Conservation (phyloP, 768 basidiomycete species). For the Phlebiopsis gigantea region DNA sequence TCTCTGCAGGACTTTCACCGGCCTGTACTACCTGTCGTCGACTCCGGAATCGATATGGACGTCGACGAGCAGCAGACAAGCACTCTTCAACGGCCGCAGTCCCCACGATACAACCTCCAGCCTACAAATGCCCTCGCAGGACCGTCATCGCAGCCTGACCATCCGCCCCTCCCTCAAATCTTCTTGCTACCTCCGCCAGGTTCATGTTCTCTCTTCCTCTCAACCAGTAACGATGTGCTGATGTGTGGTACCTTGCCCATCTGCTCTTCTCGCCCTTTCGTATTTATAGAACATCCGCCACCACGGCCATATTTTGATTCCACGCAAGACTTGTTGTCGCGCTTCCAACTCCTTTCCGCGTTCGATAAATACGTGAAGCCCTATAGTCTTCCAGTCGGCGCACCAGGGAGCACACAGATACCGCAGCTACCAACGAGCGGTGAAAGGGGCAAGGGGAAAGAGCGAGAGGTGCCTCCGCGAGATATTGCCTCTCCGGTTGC, state of each 20-base stretch:
- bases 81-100: slow-evolving; percentile 2
- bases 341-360: slow-evolving; percentile 65
- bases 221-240: neutral
- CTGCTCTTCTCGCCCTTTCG: slow-evolving; percentile 24
- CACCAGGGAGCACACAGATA: slow-evolving; percentile 20
- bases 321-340: slow-evolving; percentile 74
- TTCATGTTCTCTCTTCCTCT: slow-evolving; percentile 11
- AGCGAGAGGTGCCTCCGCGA: slow-evolving; percentile 19
- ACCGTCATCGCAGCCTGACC: slow-evolving; percentile 42
- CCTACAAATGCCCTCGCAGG: slow-evolving; percentile 54
- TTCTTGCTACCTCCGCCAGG: slow-evolving; percentile 28
- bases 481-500: slow-evolving; percentile 15
- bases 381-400: slow-evolving; percentile 31
- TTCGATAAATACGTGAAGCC: slow-evolving; percentile 81
- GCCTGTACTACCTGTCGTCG: slow-evolving; percentile 11
- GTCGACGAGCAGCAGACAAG: slow-evolving; percentile 19
- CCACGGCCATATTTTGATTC: slow-evolving; percentile 49
- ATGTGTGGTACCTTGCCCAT: slow-evolving; percentile 14
- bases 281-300: slow-evolving; percentile 31
- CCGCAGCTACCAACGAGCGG: slow-evolving; percentile 12
- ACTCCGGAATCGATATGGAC: slow-evolving; percentile 21
- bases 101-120: slow-evolving; percentile 13
- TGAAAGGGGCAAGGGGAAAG: slow-evolving; percentile 28
- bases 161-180: slow-evolving; percentile 34
- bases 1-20: slow-evolving; percentile 9